Conservation (phyloP, 345 rosid genomes). For the Brassica carinata region DNA sequence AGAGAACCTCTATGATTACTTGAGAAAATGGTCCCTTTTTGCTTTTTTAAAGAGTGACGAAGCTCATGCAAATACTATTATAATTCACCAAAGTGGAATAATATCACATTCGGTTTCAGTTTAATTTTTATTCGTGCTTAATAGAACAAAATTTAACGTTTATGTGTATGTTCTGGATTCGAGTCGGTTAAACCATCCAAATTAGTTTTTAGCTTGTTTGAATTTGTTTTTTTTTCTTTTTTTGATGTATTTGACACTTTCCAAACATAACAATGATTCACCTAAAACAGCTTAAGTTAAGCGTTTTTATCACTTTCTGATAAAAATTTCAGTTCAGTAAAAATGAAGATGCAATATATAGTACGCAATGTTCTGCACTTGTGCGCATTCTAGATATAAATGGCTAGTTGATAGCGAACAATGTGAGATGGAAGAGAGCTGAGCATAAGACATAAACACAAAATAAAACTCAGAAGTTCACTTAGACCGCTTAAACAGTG, state of each 20-base stretch:
- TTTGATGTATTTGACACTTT: background rate
- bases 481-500: background rate
- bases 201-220: background rate
- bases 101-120: background rate
- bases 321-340: background rate
- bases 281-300: background rate
- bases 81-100: constrained; percentile 9
- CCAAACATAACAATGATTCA: background rate
- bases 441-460: background rate
- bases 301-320: background rate
- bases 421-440: background rate
- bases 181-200: background rate
- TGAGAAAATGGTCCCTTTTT: constrained; percentile 21
- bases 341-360: background rate
- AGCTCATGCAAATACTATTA: constrained; percentile 11
- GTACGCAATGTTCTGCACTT: background rate
- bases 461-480: constrained; percentile 1
- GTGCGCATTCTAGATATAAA: background rate
- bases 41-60: background rate
- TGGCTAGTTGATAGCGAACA: background rate
- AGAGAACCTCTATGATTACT: constrained; percentile 25
- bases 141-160: background rate
- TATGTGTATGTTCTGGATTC: background rate
- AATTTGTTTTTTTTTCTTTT: background rate
- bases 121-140: background rate